Evolutionary conservation across 2,329 filamentous ascomycete genomes (phyloP), one percentile per base, ranked within the genome.

Genomic region (Ophiocordyceps sinensis): DNA sequence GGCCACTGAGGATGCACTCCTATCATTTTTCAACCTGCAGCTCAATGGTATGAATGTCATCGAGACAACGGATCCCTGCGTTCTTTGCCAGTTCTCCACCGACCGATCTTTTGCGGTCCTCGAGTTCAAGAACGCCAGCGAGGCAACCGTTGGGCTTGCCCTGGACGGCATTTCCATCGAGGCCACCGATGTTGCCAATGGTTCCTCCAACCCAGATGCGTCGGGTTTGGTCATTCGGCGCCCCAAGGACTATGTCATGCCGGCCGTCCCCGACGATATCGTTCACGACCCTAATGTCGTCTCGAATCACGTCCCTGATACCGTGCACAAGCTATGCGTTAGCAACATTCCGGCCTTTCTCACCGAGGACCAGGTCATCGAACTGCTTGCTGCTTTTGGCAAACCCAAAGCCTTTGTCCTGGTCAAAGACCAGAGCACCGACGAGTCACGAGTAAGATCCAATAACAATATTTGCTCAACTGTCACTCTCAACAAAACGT

Each of bases 211-310:
- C 28, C 74, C 77, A 40, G 66, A 66, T 3, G 68, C 65, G 19
- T 58, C 64, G 37, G 82, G 82, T 7, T 69, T 96, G 32, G 71
- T 78, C 30, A 86, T 96, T 51, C 79, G 79, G 47, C 77, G 91
- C 37, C 93, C 93, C 35, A 95, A 94, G 65, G 91, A 98, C 60
- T 98, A 96, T 61, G 94, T 96, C 51, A 87, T 94, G 41, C 89
- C 89, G 10, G 79, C 83, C 13, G 70, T 83, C 29, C 75, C 75
- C 1, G 83, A 88, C 38, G 81, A 87, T 23, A 72, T 76, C 9
- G 73, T 80, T 34, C 81, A 82, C 52, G 78, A 88, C 53, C 79
- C 82, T 31, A 85, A 85, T 5, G 75, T 84, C 1, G 72, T 95
- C 31, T 84, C 86, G 2, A 82, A 73, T 47, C 67, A 85, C 17